These are phyloP conservation scores for Aspergillus floridensis DNA, from an alignment of 2,329 filamentous ascomycete species.

Conservation along the genomic window DNA sequence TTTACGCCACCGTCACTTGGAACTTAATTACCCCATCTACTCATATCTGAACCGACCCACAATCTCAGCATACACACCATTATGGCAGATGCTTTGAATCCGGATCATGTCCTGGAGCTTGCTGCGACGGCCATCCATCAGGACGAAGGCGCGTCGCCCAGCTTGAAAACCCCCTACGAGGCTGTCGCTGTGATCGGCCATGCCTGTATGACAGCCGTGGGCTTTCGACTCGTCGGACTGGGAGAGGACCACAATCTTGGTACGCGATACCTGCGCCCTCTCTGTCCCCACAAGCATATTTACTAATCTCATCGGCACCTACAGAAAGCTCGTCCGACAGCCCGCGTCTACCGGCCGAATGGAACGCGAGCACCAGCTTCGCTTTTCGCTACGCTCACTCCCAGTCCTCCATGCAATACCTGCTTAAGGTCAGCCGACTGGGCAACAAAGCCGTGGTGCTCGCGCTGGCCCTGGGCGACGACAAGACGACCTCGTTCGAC, in stretches of 20 bases:
- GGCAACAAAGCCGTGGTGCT: constrained; percentile 81
- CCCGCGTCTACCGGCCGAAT: constrained; percentile 64
- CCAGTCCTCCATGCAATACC: constrained; percentile 79
- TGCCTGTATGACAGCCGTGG: constrained; percentile 74
- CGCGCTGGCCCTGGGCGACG: constrained; percentile 74
- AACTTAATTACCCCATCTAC: not conserved
- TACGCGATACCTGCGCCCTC: constrained; percentile 31
- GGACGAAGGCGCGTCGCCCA: constrained; percentile 25
- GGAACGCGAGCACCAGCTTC: constrained; percentile 73
- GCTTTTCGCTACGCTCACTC: constrained; percentile 83
- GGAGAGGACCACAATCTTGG: constrained; percentile 74
- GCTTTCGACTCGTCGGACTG: constrained; percentile 79
- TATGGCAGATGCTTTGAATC: constrained; percentile 24
- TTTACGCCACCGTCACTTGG: not conserved
- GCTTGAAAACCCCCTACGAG: constrained; percentile 61
- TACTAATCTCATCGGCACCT: not conserved
- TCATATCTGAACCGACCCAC: not conserved
- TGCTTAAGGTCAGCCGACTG: constrained; percentile 77
- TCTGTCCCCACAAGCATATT: not conserved
- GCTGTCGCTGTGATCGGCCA: constrained; percentile 81
- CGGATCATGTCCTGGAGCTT: constrained; percentile 32
- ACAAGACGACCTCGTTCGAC: constrained; percentile 77
- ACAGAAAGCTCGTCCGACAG: constrained; percentile 30
- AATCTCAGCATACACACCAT: constrained; percentile 7
- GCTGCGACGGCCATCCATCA: constrained; percentile 32